phyloP scores from a whole-genome alignment of 768 basidiomycete species.

The Trametes punicea region DNA sequence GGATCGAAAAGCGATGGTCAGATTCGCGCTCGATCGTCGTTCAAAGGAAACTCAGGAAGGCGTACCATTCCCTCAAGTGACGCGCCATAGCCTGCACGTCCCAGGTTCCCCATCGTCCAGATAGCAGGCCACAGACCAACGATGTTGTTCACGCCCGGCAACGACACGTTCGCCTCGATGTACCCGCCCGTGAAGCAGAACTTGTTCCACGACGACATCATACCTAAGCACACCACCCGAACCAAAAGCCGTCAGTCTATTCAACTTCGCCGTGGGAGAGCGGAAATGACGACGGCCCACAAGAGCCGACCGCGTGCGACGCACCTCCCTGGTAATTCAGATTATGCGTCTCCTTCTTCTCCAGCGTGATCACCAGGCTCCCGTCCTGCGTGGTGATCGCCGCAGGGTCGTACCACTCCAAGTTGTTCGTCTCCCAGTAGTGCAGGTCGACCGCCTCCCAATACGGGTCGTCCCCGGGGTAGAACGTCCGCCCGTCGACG shows the following conservation, averaged over 20 bases:
- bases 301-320: neutral
- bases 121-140: conserved; percentile 73
- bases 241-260: neutral
- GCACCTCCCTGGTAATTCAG: conserved; percentile 66
- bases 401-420: conserved; percentile 84
- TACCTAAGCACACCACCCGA: conserved; percentile 18
- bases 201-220: conserved; percentile 80
- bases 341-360: conserved; percentile 60
- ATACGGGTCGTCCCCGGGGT: conserved; percentile 81
- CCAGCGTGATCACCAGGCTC: conserved; percentile 71
- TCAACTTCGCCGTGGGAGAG: neutral
- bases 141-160: conserved; percentile 67
- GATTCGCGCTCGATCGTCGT: neutral
- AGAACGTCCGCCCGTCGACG: conserved; percentile 73
- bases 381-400: conserved; percentile 75
- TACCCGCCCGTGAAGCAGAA: conserved; percentile 93
- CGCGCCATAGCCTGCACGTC: conserved; percentile 87
- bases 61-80: conserved; percentile 76
- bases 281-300: neutral
- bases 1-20: no score
- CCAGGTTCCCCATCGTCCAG: conserved; percentile 81
- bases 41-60: conserved; percentile 10
- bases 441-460: conserved; percentile 84
- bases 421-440: conserved; percentile 55
- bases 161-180: conserved; percentile 60